Evolutionary conservation across 257 asterid genomes (phyloP).

Genomic region (Plectranthus barbatus): DNA sequence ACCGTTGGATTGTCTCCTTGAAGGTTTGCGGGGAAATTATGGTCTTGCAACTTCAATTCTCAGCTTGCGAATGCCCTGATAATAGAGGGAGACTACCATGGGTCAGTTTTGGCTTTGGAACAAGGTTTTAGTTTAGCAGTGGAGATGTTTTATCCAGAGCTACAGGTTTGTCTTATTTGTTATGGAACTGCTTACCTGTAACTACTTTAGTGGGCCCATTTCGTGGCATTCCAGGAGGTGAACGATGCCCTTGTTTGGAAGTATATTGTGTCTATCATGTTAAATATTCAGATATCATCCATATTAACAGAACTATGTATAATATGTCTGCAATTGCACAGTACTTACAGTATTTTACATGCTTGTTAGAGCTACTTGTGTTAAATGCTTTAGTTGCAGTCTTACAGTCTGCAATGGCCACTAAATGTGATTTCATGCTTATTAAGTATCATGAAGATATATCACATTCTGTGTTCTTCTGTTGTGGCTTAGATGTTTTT

Average conservation of each 20-base stretch:
- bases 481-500: constrained; percentile 69
- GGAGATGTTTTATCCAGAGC: constrained; percentile 90
- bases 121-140: constrained; percentile 66
- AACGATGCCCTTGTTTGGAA: constrained; percentile 3
- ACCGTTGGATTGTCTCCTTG: constrained; percentile 12
- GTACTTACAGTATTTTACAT: constrained; percentile 7
- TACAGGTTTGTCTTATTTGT: constrained; percentile 58
- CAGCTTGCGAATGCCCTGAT: constrained; percentile 93
- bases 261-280: neutral
- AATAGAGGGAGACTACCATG: constrained; percentile 80
- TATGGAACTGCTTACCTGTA: constrained; percentile 8
- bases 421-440: constrained; percentile 4
- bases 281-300: neutral
- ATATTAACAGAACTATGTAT: neutral
- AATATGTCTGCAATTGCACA: neutral
- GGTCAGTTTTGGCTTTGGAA: constrained; percentile 60
- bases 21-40: constrained; percentile 83
- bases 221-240: neutral
- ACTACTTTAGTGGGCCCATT: constrained; percentile 4
- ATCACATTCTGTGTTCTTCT: constrained; percentile 23
- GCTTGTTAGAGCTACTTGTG: neutral
- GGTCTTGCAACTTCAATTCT: constrained; percentile 94
- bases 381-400: constrained; percentile 1
- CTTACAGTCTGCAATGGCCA: neutral
- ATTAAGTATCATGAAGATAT: neutral